Conservation (phyloP, 2,329 filamentous ascomycete genomes). For the Sarocladium oryzae region DNA sequence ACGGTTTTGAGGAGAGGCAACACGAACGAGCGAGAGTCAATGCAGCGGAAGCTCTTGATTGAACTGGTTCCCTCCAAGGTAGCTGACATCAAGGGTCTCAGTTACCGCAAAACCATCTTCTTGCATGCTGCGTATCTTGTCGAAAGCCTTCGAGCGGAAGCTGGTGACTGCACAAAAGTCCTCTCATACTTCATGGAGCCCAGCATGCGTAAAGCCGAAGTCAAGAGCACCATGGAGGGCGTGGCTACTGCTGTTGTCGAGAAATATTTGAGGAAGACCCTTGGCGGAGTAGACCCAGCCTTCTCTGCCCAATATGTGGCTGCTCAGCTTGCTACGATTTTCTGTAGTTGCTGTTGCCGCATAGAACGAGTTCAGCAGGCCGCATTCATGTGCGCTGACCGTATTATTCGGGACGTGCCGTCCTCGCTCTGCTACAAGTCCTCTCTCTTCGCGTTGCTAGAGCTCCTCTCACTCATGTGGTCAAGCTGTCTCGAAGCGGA, state of each 20-base stretch:
- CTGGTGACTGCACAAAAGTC: conserved; percentile 84
- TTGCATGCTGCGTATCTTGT: conserved; percentile 85
- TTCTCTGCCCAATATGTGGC: conserved; percentile 94
- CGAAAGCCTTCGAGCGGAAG: conserved; percentile 77
- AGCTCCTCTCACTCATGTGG: conserved; percentile 93
- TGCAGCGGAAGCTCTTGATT: conserved; percentile 73
- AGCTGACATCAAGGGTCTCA: conserved; percentile 71
- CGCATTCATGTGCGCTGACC: conserved; percentile 75
- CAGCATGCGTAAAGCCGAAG: conserved; percentile 61
- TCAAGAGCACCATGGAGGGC: conserved; percentile 59
- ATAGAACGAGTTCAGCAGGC: conserved; percentile 88
- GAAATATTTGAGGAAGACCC: conserved; percentile 70
- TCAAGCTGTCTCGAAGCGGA: conserved; percentile 88
- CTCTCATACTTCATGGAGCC: conserved; percentile 93
- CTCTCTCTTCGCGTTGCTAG: conserved; percentile 86
- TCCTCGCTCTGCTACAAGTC: conserved; percentile 85
- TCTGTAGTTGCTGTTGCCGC: conserved; percentile 87
- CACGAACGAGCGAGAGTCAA: conserved; percentile 67
- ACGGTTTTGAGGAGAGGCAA: conserved; percentile 84
- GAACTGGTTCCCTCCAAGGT: conserved; percentile 70
- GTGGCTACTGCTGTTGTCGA: conserved; percentile 64
- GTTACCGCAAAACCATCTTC: conserved; percentile 88
- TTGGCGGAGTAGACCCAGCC: conserved; percentile 62
- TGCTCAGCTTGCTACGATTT: conserved; percentile 75
- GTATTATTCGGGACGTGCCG: conserved; percentile 76